Evolutionary conservation across 2,329 filamentous ascomycete species (phyloP), one percentile per base, ranked within the genome.

Genomic region (Neofusicoccum cordaticola): DNA sequence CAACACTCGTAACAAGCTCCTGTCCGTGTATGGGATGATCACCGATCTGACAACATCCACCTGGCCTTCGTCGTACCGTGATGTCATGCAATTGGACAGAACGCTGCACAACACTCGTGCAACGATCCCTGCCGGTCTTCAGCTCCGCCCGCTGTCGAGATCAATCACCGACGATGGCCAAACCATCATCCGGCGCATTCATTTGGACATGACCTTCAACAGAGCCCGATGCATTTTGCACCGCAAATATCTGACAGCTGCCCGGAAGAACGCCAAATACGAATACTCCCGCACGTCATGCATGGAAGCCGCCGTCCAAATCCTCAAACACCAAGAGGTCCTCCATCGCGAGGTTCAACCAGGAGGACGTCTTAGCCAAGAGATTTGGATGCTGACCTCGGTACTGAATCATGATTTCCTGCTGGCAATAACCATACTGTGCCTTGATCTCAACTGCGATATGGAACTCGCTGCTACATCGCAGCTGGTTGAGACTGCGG

Each of bases 341-440:
- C 67, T 84, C 7, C 76, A 82, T 64, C 67, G 68, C 2, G 79
- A 81, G 57, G 73, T 77, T 9, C 74, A 77, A 48, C 77, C 77
- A 0, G 78, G 77, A 0, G 79, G 80, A 0, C 74, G 73, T 5
- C 66, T 83, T 8, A 73, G 74, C 58, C 73, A 75, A 4, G 72
- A 81, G 42, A 75, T 74, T 45, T 83, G 79, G 79, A 80, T 80
- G 50, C 66, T 82, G 15, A 77, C 77, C 11, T 79, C 79, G 2
- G 67, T 82, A 2, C 74, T 80, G 57, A 76, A 75, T 2, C 78
- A 82, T 63, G 80, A 82, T 66, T 83, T 83, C 52, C 71, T 84
- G 7, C 74, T 83, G 2, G 82, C 81, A 1, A 79, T 79, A 48
- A 82, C 81, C 65, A 75, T 84, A 19, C 69, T 84, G 3, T 79